Evolutionary conservation across 2,329 filamentous ascomycete species (phyloP), one percentile per base, ranked within the genome.

Genomic region (Monosporascus sp.): DNA sequence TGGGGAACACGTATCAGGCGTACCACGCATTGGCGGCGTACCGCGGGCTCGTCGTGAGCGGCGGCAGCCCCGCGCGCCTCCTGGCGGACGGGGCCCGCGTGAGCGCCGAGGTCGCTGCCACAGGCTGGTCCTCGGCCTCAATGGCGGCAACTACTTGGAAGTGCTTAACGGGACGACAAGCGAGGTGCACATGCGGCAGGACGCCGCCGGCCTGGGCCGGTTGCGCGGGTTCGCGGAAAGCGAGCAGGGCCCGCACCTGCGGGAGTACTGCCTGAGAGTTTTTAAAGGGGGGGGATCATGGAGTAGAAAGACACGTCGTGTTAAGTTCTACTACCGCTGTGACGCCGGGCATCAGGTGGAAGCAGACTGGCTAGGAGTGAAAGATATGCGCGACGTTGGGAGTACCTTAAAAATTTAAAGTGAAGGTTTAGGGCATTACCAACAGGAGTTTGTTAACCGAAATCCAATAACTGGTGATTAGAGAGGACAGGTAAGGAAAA

Each of bases 11-110:
- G 16, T 82, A 79, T 61, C 79, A 83, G 67, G 70, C 75, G 8
- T 84, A 82, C 61, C 82, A 80, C 78, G 81, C 78, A 0, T 60
- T 83, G 53, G 76, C 71, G 2, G 78, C 72, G 3, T 82, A 82
- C 54, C 66, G 64, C 2, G 53, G 56, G 1, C 65, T 80, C 20
- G 62, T 75, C 40, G 62, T 58, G 41, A 70, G 68, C 46, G 57
- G 55, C 26, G 7, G 26, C 26, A 27, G 26, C 16, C 82, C 79
- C 1, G 82, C 88, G 0, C 64, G 64, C 9, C 59, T 62, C 7
- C 69, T 91, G 2, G 81, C 81, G 1, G 58, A 66, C 5, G 66
- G 59, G 2, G 69, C 70, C 1, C 66, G 60, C 5, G 70, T 79
- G 11, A 61, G 67, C 7, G 52, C 52, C 1, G 71, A 71, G n/a